phyloP scores from a whole-genome alignment of 495 filamentous ascomycete species.

The Hypoxylon cercidicola region DNA sequence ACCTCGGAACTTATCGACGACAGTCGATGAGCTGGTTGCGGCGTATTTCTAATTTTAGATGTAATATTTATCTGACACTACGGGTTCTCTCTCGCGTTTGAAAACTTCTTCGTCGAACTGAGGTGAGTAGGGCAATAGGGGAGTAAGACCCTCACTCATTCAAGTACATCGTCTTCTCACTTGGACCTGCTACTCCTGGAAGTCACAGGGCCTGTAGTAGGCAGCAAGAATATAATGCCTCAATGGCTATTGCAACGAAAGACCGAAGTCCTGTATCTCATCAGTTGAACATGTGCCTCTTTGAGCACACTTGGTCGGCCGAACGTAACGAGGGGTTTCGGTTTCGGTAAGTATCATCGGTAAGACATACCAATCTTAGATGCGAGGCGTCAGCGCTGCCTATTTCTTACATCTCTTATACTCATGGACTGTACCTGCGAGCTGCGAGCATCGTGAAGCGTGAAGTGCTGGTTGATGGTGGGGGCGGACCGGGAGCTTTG shows the following conservation, averaged over 20 bases:
- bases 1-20: slow-evolving; percentile 21
- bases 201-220: not conserved
- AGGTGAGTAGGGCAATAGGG: not conserved
- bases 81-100: not conserved
- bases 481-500: not conserved
- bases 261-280: too few species aligned
- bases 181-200: not conserved
- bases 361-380: slow-evolving; percentile 35
- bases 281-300: too few species aligned
- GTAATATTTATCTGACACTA: not conserved
- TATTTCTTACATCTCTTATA: slow-evolving; percentile 7
- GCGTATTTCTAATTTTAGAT: slow-evolving; percentile 14
- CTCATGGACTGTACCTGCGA: not conserved
- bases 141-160: not conserved
- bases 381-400: slow-evolving; percentile 13
- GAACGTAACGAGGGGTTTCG: slow-evolving; percentile 1
- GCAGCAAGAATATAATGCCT: slow-evolving; percentile 9
- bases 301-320: not conserved
- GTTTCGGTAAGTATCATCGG: slow-evolving; percentile 22
- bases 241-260: not conserved
- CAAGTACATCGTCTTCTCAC: slow-evolving; percentile 1
- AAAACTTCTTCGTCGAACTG: too few species aligned
- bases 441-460: slow-evolving; percentile 19
- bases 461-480: slow-evolving; percentile 13
- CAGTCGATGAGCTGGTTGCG: slow-evolving; percentile 7